Evolutionary conservation across 176 grass and related monocot genomes (phyloP).

Genomic region (Carex scoparia): DNA sequence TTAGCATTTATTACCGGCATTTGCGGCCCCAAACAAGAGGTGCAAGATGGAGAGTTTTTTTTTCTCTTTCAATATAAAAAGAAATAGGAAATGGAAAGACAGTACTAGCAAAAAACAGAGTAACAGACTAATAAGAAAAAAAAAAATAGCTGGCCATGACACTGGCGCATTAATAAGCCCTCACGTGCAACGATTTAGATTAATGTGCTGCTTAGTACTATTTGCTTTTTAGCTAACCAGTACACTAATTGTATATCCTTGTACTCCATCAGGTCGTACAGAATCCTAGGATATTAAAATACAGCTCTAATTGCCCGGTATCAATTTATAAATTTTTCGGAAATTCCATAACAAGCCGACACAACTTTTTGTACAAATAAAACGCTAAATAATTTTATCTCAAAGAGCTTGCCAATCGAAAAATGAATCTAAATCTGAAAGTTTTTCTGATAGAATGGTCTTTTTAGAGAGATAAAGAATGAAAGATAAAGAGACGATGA

Average conservation of each 20-base stretch:
- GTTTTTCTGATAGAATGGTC: no score
- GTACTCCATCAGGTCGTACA: neutral
- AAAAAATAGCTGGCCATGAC: neutral
- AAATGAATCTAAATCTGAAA: no score
- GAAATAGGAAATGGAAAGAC: neutral
- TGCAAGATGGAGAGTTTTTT: neutral
- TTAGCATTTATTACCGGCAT: neutral
- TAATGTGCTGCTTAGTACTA: neutral
- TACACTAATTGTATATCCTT: neutral
- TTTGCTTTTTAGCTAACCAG: neutral
- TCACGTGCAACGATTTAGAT: conserved; percentile 18
- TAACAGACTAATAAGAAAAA: neutral
- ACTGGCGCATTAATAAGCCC: conserved; percentile 20
- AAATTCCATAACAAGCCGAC: no score
- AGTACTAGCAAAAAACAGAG: neutral
- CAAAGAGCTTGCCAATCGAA: neutral
- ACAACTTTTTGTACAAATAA: no score
- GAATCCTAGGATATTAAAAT: neutral
- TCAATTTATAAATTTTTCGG: no score
- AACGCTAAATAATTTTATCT: neutral
- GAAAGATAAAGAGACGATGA: no score
- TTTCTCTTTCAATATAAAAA: neutral
- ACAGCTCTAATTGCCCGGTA: no score
- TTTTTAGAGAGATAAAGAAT: no score
- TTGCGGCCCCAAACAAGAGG: neutral